Conservation (phyloP, 1,139 yeast species). For the Nadsonia commutata region DNA sequence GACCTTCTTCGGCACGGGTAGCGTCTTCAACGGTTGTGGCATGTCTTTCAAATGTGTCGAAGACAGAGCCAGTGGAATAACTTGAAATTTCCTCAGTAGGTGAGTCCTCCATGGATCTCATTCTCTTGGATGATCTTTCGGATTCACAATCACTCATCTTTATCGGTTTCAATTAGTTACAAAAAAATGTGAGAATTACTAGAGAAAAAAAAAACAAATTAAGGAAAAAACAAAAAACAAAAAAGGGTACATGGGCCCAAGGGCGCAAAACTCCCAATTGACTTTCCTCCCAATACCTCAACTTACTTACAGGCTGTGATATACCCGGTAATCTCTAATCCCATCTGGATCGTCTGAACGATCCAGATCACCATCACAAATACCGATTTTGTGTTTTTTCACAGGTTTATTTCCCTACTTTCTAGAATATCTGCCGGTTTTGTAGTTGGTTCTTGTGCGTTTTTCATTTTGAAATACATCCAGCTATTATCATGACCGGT, state of each 20-base stretch:
- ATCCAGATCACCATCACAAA: too few relatives aligned
- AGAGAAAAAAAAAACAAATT: too few relatives aligned
- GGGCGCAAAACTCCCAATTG: background rate
- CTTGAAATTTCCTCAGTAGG: background rate
- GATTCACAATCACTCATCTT: background rate
- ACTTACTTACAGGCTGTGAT: background rate
- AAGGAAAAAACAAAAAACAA: background rate
- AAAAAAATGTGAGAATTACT: too few relatives aligned
- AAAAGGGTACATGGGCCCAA: background rate
- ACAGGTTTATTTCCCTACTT: too few relatives aligned
- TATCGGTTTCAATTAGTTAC: background rate
- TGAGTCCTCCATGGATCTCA: background rate
- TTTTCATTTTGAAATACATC: too few relatives aligned
- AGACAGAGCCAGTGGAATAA: background rate
- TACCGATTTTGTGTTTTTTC: too few relatives aligned
- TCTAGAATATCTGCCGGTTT: too few relatives aligned
- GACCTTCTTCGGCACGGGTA: constrained; percentile 43
- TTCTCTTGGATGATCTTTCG: background rate
- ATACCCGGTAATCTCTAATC: background rate
- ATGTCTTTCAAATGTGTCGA: constrained; percentile 27
- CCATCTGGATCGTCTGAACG: too few relatives aligned
- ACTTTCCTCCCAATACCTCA: background rate
- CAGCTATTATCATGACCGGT: constrained; percentile 9
- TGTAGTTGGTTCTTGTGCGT: too few relatives aligned
- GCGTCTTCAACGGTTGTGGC: constrained; percentile 67